phyloP scores from a whole-genome alignment of 306 rosid genomes.

The Heteromeles arbutifolia region DNA sequence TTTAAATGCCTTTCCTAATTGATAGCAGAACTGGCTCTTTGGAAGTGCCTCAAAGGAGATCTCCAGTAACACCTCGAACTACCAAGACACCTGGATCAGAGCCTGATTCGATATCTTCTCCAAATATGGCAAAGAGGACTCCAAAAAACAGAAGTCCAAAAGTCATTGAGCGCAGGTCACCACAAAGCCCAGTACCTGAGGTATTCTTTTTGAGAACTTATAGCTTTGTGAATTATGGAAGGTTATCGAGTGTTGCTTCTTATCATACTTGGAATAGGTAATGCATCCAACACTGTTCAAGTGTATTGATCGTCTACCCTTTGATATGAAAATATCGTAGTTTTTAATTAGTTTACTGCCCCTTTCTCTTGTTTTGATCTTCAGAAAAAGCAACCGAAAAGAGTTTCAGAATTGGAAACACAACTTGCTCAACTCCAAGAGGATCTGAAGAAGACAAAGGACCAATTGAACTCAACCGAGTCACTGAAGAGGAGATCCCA shows the following conservation, averaged over 20 bases:
- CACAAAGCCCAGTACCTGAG: slow-evolving; percentile 58
- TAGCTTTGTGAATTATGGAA: neutral
- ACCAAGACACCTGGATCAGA: slow-evolving; percentile 44
- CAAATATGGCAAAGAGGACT: slow-evolving; percentile 37
- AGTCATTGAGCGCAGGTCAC: slow-evolving; percentile 48
- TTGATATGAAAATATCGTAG: neutral
- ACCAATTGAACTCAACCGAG: slow-evolving; percentile 58
- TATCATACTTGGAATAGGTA: neutral
- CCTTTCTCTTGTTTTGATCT: slow-evolving; percentile 1
- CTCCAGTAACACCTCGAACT: slow-evolving; percentile 50
- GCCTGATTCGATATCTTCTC: slow-evolving; percentile 38
- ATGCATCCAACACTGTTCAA: neutral
- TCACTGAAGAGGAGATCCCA: slow-evolving; percentile 51
- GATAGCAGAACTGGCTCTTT: slow-evolving; percentile 43
- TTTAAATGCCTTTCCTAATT: slow-evolving; percentile 9
- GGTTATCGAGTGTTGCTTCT: neutral
- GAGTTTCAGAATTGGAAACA: slow-evolving; percentile 59
- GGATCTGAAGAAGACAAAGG: slow-evolving; percentile 62
- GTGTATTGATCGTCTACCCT: neutral
- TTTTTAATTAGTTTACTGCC: neutral
- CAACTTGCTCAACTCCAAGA: slow-evolving; percentile 65
- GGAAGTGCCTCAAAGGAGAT: slow-evolving; percentile 59
- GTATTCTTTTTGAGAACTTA: slow-evolving; percentile 24
- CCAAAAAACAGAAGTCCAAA: slow-evolving; percentile 60
- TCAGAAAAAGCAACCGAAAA: slow-evolving; percentile 56